Evolutionary conservation across 2,329 filamentous ascomycete genomes (phyloP), one percentile per base, ranked within the genome.

Genomic region (Scortechinia acanthostroma): DNA sequence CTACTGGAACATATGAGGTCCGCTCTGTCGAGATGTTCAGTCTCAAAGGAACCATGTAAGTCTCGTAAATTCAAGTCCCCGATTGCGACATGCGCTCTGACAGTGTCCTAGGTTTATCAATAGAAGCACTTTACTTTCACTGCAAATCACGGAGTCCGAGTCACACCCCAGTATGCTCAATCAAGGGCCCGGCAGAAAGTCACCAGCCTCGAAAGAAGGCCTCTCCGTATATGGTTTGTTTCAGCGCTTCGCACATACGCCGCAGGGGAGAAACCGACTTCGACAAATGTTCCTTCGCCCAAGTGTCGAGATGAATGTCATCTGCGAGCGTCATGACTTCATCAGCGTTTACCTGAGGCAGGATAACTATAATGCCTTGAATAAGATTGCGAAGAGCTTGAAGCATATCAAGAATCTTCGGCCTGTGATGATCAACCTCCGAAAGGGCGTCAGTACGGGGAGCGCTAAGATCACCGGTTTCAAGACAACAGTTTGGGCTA

Each of bases 351-450:
- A 15, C 35, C 17, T 19, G 20, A 13, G 35, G 20, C 35, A 13
- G 10, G 35, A 10, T 19, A 10, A 40, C 17, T 13, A 15, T 10
- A 19, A 10, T 6, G 6, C 6, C 20, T 17, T 40, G 35, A 17
- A 40, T 13, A 40, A 40, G 17, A 40, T 40, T 13, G 17, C 10
- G 17, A 40, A 40, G 35, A 19, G 10, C 17, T 40, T 40, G 35
- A 40, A 40, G 35, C 35, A 40, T 19, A 40, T 40, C 35, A 40
- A 40, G 17, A 40, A 40, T 19, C 35, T 40, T 40, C 35, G 35
- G 6, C 35, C 35, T 19, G 35, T 19, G 6, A 40, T 40, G 35
- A 40, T 40, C 10, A 40, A 40, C 35, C 35, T 40, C 6, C 35
- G 35, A 15, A 40, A 40, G 17, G 35, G 35, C 10, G 20, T 40